Percentiles rank a stretch among this genome's conserved stretches.
Evolutionary conservation across 805 yeast genomes (phyloP).

Genomic region (Candida koratica): DNA sequence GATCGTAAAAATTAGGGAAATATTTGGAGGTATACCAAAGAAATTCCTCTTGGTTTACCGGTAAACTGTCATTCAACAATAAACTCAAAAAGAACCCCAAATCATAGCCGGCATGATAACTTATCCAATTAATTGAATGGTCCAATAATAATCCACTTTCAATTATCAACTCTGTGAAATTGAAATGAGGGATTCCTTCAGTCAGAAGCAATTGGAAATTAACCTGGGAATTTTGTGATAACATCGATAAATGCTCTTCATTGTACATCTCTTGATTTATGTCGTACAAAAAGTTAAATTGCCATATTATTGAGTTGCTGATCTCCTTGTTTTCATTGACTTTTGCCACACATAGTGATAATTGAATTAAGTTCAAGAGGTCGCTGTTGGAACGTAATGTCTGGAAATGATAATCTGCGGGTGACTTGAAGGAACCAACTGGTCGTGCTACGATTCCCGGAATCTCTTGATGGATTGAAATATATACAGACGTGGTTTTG

Average conservation of each 20-base stretch:
- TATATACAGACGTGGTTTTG: constrained; percentile 44
- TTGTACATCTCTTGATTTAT: constrained; percentile 78
- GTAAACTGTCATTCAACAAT: constrained; percentile 71
- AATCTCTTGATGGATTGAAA: constrained; percentile 83
- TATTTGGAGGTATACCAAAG: constrained; percentile 62
- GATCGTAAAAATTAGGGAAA: constrained; percentile 81
- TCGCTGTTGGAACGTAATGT: constrained; percentile 91
- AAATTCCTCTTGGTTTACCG: constrained; percentile 75
- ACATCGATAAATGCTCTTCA: constrained; percentile 74
- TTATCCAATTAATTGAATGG: constrained; percentile 73
- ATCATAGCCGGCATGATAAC: constrained; percentile 93
- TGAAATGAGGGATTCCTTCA: constrained; percentile 73
- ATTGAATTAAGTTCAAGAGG: constrained; percentile 76
- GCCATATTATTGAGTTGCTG: constrained; percentile 91
- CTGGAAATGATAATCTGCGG: constrained; percentile 92
- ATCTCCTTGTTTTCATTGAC: constrained; percentile 31
- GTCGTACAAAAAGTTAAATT: constrained; percentile 86
- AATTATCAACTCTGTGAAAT: constrained; percentile 79
- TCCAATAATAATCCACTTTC: constrained; percentile 83
- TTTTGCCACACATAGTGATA: constrained; percentile 43
- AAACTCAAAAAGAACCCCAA: constrained; percentile 82
- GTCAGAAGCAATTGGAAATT: constrained; percentile 71
- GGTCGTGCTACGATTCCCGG: constrained; percentile 97
- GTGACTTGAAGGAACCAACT: constrained; percentile 84
- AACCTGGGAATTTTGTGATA: constrained; percentile 73